Evolutionary conservation across 805 yeast species (phyloP).

Genomic region (Candida ovalis): DNA sequence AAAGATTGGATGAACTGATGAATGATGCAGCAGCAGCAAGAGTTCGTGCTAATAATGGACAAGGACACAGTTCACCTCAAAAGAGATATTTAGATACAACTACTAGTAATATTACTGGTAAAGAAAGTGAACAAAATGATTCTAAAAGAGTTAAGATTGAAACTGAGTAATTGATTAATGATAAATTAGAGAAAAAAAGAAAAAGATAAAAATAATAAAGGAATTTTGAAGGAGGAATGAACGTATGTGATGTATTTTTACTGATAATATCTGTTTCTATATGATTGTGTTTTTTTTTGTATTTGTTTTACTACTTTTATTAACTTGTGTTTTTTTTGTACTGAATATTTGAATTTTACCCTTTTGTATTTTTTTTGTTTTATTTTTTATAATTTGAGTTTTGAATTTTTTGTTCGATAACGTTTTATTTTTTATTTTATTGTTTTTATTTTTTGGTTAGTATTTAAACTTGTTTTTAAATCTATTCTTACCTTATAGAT

Average conservation of each 20-base stretch:
- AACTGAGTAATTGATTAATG: not conserved
- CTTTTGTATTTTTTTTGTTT: not conserved
- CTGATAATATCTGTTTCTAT: not conserved
- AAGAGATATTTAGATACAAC: not conserved
- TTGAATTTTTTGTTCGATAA: not conserved
- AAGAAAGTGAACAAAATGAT: conserved; percentile 9
- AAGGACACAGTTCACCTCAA: not conserved
- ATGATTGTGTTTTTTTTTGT: not conserved
- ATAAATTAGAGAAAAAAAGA: not conserved
- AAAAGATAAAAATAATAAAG: too few species aligned
- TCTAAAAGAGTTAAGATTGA: conserved; percentile 20
- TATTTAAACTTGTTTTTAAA: not conserved
- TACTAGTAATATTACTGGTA: not conserved
- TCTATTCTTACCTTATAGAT: too few species aligned
- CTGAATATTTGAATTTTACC: not conserved
- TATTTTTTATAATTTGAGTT: not conserved
- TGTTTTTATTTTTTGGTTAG: not conserved
- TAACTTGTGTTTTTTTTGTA: not conserved
- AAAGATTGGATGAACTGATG: conserved; percentile 42
- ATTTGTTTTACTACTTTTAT: not conserved
- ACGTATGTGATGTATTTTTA: not conserved
- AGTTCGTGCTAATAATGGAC: not conserved
- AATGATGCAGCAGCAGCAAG: conserved; percentile 10
- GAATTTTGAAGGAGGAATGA: not conserved
- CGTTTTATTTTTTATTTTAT: not conserved